Evolutionary conservation across 371 early-diverging fungal species (phyloP), one percentile per base, ranked within the genome.

Genomic region (Lichtheimia hyalospora): DNA sequence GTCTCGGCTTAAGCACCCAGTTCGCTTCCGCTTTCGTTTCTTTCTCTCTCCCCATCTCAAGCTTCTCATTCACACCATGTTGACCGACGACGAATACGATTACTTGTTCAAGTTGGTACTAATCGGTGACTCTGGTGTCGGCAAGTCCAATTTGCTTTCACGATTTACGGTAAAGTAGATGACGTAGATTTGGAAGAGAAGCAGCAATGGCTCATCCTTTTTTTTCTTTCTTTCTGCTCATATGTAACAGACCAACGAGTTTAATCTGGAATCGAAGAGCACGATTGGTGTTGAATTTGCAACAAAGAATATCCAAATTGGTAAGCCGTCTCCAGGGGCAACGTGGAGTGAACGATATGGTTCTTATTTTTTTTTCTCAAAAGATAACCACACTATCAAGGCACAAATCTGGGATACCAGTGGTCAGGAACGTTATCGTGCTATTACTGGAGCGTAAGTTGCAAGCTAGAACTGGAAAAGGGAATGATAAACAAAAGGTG

Each of bases 201-300:
- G 25, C 25, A 25, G 10, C 34, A 34, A 34, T 34, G n/a, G 13
- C 24, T 15, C 21, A 34, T 24, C 42, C 25, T 16, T 4, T 25
- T 25, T 23, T 8, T 43, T 18, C 25, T 8, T 52, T 49, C 54
- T 49, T 1, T 24, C 2, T 24, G 25, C 34, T 28, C 4, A 46
- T n/a, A 21, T 39, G 18, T 46, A 21, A 57, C 63, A 79, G 80
- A 76, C 96, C 58, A 94, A 98, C 79, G 97, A 96, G 74, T 99
- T 99, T 84, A 94, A 92, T 75, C 75, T 96, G 63, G 97, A 96
- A 66, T 95, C 97, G 54, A 98, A 98, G 73, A 96, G 99, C 42
- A 99, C 99, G 60, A 99, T 99, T 73, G 99, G 99, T 56, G 99
- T 99, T 41, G 98, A 99, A 74, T 99, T 99, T 77, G 99, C 71